A percentile compares a stretch with the other conserved stretches of the same genome.
phyloP scores from a whole-genome alignment of 2,329 filamentous ascomycete genomes.

The Fusarium caatingaense region DNA sequence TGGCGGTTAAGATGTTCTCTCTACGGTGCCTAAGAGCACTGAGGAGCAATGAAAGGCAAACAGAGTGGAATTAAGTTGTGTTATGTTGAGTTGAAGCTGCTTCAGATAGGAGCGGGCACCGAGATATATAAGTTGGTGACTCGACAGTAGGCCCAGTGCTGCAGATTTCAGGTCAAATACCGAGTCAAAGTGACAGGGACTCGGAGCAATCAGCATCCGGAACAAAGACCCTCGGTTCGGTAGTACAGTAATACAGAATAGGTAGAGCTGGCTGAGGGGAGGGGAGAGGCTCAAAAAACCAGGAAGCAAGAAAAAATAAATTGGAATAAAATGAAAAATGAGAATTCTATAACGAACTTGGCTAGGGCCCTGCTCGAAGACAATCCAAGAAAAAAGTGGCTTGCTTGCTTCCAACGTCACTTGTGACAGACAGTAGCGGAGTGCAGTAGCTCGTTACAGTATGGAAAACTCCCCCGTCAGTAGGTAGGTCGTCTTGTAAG shows the following conservation, averaged over 20 bases:
- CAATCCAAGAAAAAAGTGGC: slow-evolving; percentile 17
- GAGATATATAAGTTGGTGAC: slow-evolving; percentile 12
- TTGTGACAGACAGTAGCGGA: neutral
- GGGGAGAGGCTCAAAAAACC: slow-evolving; percentile 19
- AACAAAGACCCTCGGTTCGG: slow-evolving; percentile 1
- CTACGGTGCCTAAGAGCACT: slow-evolving; percentile 31
- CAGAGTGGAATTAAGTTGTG: slow-evolving; percentile 7
- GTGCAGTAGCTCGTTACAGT: neutral
- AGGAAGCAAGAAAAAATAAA: slow-evolving; percentile 27
- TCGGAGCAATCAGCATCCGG: slow-evolving; percentile 33
- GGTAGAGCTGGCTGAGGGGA: neutral
- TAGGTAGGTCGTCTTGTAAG: neutral
- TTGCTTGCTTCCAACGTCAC: slow-evolving; percentile 20
- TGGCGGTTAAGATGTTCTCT: slow-evolving; percentile 8
- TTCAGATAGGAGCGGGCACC: slow-evolving; percentile 14
- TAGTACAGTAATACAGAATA: neutral
- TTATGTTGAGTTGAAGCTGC: slow-evolving; percentile 8
- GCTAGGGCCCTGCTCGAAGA: slow-evolving; percentile 17
- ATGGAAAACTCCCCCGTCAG: neutral
- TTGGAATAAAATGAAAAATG: slow-evolving; percentile 28
- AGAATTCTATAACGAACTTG: slow-evolving; percentile 29
- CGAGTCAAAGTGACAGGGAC: slow-evolving; percentile 17
- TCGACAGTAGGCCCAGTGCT: neutral
- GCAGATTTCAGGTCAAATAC: slow-evolving; percentile 4
- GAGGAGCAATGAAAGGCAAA: neutral